phyloP scores from a whole-genome alignment of 208 protist genomes.

The Leishmania mexicana region DNA sequence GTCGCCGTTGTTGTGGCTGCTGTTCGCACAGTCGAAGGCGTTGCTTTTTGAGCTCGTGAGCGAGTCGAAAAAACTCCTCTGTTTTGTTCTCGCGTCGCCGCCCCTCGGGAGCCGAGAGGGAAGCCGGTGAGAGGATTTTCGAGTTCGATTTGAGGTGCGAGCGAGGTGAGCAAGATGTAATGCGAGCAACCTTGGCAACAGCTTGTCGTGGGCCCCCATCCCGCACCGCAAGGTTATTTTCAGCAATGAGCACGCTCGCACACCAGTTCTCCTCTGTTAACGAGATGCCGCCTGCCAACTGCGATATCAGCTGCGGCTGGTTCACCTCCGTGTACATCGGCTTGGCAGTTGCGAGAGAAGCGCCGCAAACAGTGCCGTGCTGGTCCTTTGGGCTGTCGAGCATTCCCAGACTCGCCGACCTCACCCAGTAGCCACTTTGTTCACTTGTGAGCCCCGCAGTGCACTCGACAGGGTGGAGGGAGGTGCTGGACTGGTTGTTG shows the following conservation, averaged over 20 bases:
- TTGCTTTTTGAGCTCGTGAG: slow-evolving; percentile 1
- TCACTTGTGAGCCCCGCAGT: background rate
- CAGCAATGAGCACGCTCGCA: background rate
- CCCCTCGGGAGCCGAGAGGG: background rate
- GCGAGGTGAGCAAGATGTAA: background rate
- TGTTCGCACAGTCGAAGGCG: slow-evolving; percentile 1
- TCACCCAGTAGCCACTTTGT: background rate
- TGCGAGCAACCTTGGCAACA: background rate
- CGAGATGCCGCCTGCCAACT: background rate
- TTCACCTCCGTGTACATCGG: background rate
- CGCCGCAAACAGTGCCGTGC: background rate
- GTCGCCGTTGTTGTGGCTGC: background rate
- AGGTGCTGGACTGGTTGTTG: background rate
- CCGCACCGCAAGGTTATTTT: background rate
- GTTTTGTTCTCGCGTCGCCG: slow-evolving; percentile 10
- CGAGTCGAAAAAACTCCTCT: slow-evolving; percentile 19
- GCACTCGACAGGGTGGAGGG: background rate
- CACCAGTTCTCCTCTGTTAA: background rate
- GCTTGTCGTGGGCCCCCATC: background rate
- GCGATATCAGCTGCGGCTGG: background rate
- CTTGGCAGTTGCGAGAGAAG: background rate
- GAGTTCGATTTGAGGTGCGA: background rate
- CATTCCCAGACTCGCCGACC: background rate
- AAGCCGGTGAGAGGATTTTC: background rate
- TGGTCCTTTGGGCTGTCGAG: background rate